Conservation (phyloP, 306 rosid species). For the Castanopsis chinensis region DNA sequence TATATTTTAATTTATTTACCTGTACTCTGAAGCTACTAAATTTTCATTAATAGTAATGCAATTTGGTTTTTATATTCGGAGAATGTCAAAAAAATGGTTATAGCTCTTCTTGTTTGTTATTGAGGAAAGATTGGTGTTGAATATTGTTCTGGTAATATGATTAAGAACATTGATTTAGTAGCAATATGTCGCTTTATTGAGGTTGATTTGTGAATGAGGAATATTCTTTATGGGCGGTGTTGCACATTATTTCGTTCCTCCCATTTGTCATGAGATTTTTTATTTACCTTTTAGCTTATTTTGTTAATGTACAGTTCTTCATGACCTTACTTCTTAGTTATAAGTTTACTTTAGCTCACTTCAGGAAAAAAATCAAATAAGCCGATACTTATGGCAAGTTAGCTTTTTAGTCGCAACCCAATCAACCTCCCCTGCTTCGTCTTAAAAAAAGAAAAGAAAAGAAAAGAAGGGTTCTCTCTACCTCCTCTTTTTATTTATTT, state of each 20-base stretch:
- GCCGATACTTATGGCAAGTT: no score
- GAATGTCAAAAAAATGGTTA: neutral
- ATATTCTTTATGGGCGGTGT: neutral
- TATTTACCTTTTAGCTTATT: neutral
- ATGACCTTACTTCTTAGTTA: no score
- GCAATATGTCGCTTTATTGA: no score
- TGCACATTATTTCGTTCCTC: neutral
- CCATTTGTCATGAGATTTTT: neutral
- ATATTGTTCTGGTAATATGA: neutral
- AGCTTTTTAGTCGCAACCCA: no score
- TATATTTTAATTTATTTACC: neutral
- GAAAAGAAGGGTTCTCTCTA: no score
- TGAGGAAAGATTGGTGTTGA: neutral
- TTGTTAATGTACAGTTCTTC: neutral
- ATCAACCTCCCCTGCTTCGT: no score
- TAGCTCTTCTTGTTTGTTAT: neutral
- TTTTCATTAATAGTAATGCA: neutral
- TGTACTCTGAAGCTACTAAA: neutral
- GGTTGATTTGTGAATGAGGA: neutral
- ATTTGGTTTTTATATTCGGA: neutral
- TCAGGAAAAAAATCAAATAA: no score
- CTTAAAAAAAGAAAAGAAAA: no score
- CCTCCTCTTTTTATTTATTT: no score
- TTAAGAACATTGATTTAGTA: no score
- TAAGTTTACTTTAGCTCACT: no score